Base-by-base conservation (phyloP, 202 grass and related monocot species). In the Tripidium arundinaceum region DNA sequence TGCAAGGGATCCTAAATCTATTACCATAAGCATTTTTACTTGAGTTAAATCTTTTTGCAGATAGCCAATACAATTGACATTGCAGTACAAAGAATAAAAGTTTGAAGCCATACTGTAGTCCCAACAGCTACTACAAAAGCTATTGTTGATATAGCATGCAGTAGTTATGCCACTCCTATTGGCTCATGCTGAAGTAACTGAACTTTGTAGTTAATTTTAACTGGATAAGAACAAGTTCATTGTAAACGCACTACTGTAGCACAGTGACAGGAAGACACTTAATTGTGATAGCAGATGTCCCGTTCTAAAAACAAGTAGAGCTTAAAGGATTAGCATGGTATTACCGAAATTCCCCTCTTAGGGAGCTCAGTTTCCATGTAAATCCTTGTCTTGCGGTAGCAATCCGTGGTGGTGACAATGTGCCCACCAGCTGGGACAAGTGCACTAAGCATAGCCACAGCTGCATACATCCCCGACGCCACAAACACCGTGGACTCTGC, bases 321-420 rank as follows among this genome's bases (percentile, higher is more conserved):
- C 6, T 33, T 57, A 26, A 43, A 79, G 50, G 6, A 50, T 52
- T 52, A 62, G 22, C 12, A 66, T 1, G 42, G 15, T 52, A 83
- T 89, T 93, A 99, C 96, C 88, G 77, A 85, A 90, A 99, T 90
- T 55, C 90, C 92, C 86, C 80, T 91, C 79, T 99, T 99, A 21
- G 96, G 96, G 64, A 99, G 96, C 78, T 99, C 96, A 78, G 85
- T 93, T 68, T 99, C 84, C 83, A 99, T 99, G 87, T 93, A 99
- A 64, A 95, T 96, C 77, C 96, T 91, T 7, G 92, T 96, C 86
- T 99, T 99, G 41, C 92, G 89, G 61, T 99, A 93, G 64, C 93
- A 99, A 86, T 99, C 96, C 2, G 96, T 96, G 49, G 96, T 99
- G 55, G 92, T 99, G 24, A 96, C 77, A 34, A 99, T 86, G 66